phyloP scores from a whole-genome alignment of 2,329 filamentous ascomycete genomes.

The Talaromyces verruculosus region DNA sequence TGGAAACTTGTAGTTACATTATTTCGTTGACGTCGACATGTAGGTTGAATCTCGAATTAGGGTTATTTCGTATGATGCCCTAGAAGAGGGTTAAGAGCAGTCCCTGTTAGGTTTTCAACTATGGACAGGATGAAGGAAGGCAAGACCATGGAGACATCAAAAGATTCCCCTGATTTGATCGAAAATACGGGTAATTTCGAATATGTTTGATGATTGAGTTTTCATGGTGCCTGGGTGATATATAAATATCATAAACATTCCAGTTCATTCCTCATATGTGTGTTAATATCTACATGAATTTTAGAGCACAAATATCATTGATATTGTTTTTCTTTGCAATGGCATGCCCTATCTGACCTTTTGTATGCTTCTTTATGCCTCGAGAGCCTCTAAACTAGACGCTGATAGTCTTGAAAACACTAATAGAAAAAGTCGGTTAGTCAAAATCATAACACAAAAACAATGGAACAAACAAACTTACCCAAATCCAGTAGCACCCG shows the following conservation, averaged over 20 bases:
- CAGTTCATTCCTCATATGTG: constrained; percentile 14
- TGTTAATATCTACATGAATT: constrained; percentile 16
- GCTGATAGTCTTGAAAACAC: constrained; percentile 80
- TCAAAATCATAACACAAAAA: constrained; percentile 6
- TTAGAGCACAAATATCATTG: background rate
- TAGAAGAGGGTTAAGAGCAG: background rate
- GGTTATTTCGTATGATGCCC: background rate
- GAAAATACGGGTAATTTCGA: background rate
- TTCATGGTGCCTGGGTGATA: too few relatives aligned
- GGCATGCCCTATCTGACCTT: background rate
- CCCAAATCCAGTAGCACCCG: constrained; percentile 80
- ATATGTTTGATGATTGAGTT: background rate
- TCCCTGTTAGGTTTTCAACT: background rate
- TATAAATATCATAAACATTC: background rate
- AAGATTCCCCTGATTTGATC: background rate
- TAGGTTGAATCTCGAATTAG: background rate
- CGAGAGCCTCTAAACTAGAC: constrained; percentile 49
- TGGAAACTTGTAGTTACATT: background rate
- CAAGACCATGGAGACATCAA: background rate
- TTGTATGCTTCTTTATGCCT: background rate
- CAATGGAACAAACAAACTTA: constrained; percentile 35
- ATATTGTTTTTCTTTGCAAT: background rate
- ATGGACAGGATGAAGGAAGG: background rate
- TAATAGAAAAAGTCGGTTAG: constrained; percentile 36
- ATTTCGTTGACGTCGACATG: background rate